These are phyloP conservation scores for Aspergillus sp. DNA, from an alignment of 2,329 filamentous ascomycete species.

Conservation along the genomic window DNA sequence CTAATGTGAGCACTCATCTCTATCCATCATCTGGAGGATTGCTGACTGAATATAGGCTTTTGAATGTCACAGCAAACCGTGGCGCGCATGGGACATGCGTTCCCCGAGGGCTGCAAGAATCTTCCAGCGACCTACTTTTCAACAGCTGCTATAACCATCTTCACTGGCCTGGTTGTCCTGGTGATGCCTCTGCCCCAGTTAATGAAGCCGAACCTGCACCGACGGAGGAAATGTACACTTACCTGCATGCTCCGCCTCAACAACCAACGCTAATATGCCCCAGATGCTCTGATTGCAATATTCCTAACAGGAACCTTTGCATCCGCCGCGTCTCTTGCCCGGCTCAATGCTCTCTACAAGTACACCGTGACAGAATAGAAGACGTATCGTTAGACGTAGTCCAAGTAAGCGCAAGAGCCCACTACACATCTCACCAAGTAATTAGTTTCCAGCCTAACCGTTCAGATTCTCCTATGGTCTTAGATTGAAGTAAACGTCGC, in stretches of 20 bases:
- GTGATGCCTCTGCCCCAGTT: conserved; percentile 19
- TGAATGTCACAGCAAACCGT: conserved; percentile 22
- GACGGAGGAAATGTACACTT: conserved; percentile 15
- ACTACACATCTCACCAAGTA: background rate
- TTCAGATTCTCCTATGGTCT: conserved; percentile 16
- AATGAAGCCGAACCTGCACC: conserved; percentile 14
- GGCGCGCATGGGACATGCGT: conserved; percentile 21
- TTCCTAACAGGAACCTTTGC: conserved; percentile 21
- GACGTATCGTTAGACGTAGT: conserved; percentile 20
- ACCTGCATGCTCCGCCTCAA: background rate
- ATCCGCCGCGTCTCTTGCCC: conserved; percentile 20
- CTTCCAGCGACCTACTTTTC: conserved; percentile 16
- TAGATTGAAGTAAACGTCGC: conserved; percentile 23
- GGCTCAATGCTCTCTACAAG: conserved; percentile 21
- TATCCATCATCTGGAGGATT: background rate
- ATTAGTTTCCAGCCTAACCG: background rate
- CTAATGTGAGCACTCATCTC: conserved; percentile 4
- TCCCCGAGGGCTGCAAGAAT: conserved; percentile 18
- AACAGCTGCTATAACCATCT: conserved; percentile 15
- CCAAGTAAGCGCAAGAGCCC: background rate
- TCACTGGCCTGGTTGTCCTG: conserved; percentile 20
- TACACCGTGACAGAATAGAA: conserved; percentile 18
- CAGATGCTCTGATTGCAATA: conserved; percentile 17
- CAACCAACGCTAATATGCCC: background rate
- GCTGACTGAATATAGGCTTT: conserved; percentile 17